A percentile compares a stretch with the other conserved stretches of the same genome.
phyloP scores from a whole-genome alignment of 1,139 yeast genomes.

The Hanseniaspora uvarum region DNA sequence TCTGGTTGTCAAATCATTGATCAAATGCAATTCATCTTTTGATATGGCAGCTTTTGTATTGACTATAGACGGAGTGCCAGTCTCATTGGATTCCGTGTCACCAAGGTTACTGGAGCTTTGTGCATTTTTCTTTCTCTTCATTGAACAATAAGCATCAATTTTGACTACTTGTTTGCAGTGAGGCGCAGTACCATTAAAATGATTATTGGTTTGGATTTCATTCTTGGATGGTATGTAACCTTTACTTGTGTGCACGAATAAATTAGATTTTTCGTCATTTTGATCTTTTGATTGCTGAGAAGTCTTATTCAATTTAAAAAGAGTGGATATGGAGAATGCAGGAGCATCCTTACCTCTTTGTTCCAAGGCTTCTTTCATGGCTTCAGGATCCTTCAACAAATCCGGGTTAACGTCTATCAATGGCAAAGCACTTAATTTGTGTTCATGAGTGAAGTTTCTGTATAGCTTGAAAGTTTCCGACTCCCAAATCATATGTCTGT shows the following conservation, averaged over 20 bases:
- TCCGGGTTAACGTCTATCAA: slow-evolving; percentile 15
- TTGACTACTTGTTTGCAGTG: slow-evolving; percentile 22
- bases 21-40: slow-evolving; percentile 43
- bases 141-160: slow-evolving; percentile 31
- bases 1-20: slow-evolving; percentile 37
- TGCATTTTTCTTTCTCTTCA: slow-evolving; percentile 18
- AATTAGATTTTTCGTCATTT: neutral
- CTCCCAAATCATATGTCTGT: slow-evolving; percentile 17
- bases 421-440: slow-evolving; percentile 16
- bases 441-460: slow-evolving; percentile 18
- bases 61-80: slow-evolving; percentile 32
- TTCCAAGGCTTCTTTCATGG: slow-evolving; percentile 5
- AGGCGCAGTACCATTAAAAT: slow-evolving; percentile 17
- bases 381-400: slow-evolving; percentile 8
- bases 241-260: slow-evolving; percentile 7
- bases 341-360: slow-evolving; percentile 9
- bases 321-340: slow-evolving; percentile 12
- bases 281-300: slow-evolving; percentile 5
- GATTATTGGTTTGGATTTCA: slow-evolving; percentile 13
- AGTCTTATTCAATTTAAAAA: slow-evolving; percentile 14
- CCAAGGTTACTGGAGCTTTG: neutral
- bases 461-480: slow-evolving; percentile 17
- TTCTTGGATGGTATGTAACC: slow-evolving; percentile 14
- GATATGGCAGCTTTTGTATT: slow-evolving; percentile 45
- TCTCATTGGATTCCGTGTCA: slow-evolving; percentile 18